These are phyloP conservation scores for Populus davidiana DNA, from an alignment of 345 rosid genomes.

Conservation along the genomic window DNA sequence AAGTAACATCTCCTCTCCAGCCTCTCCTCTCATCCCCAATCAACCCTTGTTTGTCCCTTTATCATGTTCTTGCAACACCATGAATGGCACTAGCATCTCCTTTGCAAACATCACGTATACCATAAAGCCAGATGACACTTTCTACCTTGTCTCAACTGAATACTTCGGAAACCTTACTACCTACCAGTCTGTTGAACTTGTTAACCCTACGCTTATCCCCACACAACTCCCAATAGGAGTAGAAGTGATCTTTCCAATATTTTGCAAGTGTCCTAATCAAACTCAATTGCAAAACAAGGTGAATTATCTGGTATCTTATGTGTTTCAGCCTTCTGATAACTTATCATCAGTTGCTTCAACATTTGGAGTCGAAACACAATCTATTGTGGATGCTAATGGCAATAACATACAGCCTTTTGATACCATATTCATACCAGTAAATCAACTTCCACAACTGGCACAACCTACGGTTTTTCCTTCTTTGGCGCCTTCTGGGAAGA, in stretches of 20 bases:
- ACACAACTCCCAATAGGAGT: constrained; percentile 42
- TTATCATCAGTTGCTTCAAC: constrained; percentile 46
- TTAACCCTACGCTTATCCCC: constrained; percentile 50
- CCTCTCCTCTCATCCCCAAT: constrained; percentile 39
- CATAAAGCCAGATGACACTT: constrained; percentile 43
- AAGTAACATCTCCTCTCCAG: constrained; percentile 54
- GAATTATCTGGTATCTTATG: constrained; percentile 54
- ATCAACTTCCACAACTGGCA: constrained; percentile 38
- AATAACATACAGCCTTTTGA: constrained; percentile 27
- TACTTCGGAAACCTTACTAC: constrained; percentile 53
- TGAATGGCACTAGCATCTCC: constrained; percentile 37
- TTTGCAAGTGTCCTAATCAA: constrained; percentile 60
- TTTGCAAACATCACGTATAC: constrained; percentile 49
- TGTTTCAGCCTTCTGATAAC: constrained; percentile 58
- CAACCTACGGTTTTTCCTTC: constrained; percentile 39
- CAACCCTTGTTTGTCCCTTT: constrained; percentile 62
- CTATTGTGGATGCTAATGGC: constrained; percentile 46
- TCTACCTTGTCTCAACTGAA: constrained; percentile 31
- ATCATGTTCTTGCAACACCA: constrained; percentile 50
- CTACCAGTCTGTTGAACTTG: constrained; percentile 55
- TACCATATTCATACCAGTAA: constrained; percentile 55
- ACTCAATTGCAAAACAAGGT: constrained; percentile 29
- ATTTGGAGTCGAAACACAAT: constrained; percentile 40
- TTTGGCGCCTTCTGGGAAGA: constrained; percentile 13
- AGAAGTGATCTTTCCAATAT: constrained; percentile 44